Evolutionary conservation across 1,139 yeast genomes (phyloP), one percentile per base, ranked within the genome.

Genomic region (Kodamaea plutei): DNA sequence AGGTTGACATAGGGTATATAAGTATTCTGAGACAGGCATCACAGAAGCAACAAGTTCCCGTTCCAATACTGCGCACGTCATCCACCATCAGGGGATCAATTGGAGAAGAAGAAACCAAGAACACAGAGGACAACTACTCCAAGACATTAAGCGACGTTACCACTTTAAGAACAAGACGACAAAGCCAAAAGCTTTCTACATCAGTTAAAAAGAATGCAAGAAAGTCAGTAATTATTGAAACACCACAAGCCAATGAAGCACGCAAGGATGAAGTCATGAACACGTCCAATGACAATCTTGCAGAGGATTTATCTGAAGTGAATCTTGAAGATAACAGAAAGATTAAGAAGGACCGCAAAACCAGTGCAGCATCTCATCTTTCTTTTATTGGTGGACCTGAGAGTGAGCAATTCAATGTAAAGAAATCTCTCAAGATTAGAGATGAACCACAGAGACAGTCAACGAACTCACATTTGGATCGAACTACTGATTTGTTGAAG

Each of bases 121-220:
- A 47, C 32, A 41, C 54, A 1, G 65, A 60, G 31, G 56, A 53
- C 15, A 74, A 73, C 17, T 84, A 81, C 51, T 72, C 82, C 33
- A 72, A 79, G 37, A 83, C 94, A 0, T 54, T 88, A 29, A 75
- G 76, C 31, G 95, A 88, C 52, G 84, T 88, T 15, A 82, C 91
- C 23, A 65, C 88, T 31, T 61, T 87, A 48, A 67, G 93, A 43
- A 80, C 91, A 0, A 74, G 80, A 33, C 72, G 95, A 50, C 84
- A 84, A 46, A 75, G 79, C 40, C 79, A 83, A 29, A 71, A 69
- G 33, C 61, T 82, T 8, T 71, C 81, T 0, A 75, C 71, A 34
- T 71, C 81, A 13, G 58, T 68, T 37, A 56, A 76, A 47, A 65
- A 77, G 52, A 59, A 57, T 38, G 73, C 72, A 1, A 50, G 74